Evolutionary conservation across 345 rosid species (phyloP).

Genomic region (Abelmoschus esculentus): DNA sequence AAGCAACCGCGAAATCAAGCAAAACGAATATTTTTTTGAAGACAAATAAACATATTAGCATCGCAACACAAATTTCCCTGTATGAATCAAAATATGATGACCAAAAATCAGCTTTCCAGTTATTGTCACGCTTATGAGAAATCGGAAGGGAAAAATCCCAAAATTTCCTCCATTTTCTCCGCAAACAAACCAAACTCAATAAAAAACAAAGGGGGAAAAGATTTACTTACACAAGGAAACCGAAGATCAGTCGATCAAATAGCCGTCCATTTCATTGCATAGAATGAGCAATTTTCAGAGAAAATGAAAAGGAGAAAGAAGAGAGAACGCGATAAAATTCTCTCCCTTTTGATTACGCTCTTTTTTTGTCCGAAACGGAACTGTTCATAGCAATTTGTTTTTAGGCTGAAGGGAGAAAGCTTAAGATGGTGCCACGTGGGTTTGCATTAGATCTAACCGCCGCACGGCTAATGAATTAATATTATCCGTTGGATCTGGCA

Average conservation of each 20-base stretch:
- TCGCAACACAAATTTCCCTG: not conserved
- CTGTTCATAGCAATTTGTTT: not conserved
- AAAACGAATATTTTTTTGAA: not conserved
- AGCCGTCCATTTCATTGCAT: not conserved
- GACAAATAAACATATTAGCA: not conserved
- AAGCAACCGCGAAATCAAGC: not conserved
- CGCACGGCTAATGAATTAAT: slow-evolving; percentile 8
- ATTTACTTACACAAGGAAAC: slow-evolving; percentile 3
- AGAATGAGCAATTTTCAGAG: not conserved
- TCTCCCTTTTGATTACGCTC: not conserved
- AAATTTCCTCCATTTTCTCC: slow-evolving; percentile 1
- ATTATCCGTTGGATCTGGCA: slow-evolving; percentile 12
- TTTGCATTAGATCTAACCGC: not conserved
- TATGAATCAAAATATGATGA: not conserved
- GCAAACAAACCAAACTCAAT: not conserved
- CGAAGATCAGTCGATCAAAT: not conserved
- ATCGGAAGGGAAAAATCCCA: not conserved
- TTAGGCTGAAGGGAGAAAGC: slow-evolving; percentile 7
- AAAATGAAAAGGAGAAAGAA: not conserved
- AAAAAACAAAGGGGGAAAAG: not conserved
- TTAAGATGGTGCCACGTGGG: slow-evolving; percentile 29
- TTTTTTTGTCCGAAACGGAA: not conserved
- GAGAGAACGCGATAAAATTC: not conserved
- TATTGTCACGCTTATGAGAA: not conserved
- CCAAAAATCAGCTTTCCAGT: not conserved